Percentiles rank a stretch among this genome's conserved stretches.
Evolutionary conservation across 1,284 basidiomycete genomes (phyloP).

Genomic region (Anthracocystis walkeri): DNA sequence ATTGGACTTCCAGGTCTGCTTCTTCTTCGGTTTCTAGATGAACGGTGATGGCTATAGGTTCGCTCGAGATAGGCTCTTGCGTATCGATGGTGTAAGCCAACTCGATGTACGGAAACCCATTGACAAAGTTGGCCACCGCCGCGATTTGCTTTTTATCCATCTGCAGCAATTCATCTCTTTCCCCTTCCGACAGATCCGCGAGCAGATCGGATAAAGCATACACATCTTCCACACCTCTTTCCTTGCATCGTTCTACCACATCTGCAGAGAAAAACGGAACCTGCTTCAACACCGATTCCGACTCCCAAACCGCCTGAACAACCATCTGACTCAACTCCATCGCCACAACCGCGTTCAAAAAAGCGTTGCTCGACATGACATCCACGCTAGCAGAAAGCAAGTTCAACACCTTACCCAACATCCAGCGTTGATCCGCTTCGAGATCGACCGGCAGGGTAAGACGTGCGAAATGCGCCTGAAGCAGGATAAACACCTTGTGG

Average conservation of each 20-base stretch:
- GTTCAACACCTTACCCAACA: slow-evolving; percentile 90
- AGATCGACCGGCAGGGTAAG: slow-evolving; percentile 91
- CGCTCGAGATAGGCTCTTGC: slow-evolving; percentile 74
- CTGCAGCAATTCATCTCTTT: slow-evolving; percentile 78
- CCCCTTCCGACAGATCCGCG: slow-evolving; percentile 57
- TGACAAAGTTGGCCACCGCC: slow-evolving; percentile 76
- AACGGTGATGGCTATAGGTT: slow-evolving; percentile 85
- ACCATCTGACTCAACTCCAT: slow-evolving; percentile 99
- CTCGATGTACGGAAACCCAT: slow-evolving; percentile 75
- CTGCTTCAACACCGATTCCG: slow-evolving; percentile 80
- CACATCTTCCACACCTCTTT: slow-evolving; percentile 62
- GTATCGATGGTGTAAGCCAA: slow-evolving; percentile 79
- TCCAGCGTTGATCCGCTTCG: slow-evolving; percentile 85
- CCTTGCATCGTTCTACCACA: slow-evolving; percentile 84
- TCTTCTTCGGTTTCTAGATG: slow-evolving; percentile 79
- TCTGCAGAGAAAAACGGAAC: slow-evolving; percentile 88
- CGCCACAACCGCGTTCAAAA: slow-evolving; percentile 91
- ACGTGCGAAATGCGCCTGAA: slow-evolving; percentile 96
- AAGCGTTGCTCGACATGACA: slow-evolving; percentile 96
- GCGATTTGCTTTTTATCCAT: slow-evolving; percentile 81
- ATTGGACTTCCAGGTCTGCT: slow-evolving; percentile 78
- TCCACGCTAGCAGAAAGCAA: slow-evolving; percentile 81
- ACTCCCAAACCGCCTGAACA: slow-evolving; percentile 97
- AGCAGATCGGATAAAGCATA: slow-evolving; percentile 61
- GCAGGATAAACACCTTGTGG: slow-evolving; percentile 96